A percentile compares a stretch with the other conserved stretches of the same genome.
Evolutionary conservation across 768 basidiomycete species (phyloP).

Genomic region (Leccinum rimulosum): DNA sequence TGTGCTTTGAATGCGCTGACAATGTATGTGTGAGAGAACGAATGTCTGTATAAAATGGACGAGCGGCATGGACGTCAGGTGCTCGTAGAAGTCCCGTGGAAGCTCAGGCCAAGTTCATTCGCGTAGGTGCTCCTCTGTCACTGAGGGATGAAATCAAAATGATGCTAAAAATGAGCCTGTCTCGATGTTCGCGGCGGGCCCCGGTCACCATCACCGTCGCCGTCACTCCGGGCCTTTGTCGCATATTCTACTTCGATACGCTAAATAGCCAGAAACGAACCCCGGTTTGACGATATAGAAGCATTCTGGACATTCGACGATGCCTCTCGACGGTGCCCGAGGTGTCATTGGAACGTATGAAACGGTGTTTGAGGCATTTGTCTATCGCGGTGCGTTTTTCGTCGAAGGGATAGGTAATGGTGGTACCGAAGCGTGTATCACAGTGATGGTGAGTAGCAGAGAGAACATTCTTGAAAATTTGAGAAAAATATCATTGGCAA

Average conservation of each 20-base stretch:
- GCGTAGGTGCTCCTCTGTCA: conserved; percentile 2
- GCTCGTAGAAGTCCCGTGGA: no score
- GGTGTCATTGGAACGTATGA: conserved; percentile 71
- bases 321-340: conserved; percentile 40
- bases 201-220: neutral
- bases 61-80: no score
- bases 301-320: conserved; percentile 91
- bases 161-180: no score
- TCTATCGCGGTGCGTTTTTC: conserved; percentile 38
- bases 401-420: no score
- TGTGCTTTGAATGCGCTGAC: conserved; percentile 77
- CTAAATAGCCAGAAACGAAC: conserved; percentile 75
- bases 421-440: no score
- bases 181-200: no score
- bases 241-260: conserved; percentile 48
- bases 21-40: neutral
- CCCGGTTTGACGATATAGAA: conserved; percentile 82
- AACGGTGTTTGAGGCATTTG: conserved; percentile 71
- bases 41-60: no score
- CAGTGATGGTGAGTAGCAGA: no score
- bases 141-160: neutral
- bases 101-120: no score
- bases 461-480: no score
- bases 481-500: no score
- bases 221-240: neutral